Conservation (phyloP, 2,329 filamentous ascomycete genomes). For the Talaromyces sp. region DNA sequence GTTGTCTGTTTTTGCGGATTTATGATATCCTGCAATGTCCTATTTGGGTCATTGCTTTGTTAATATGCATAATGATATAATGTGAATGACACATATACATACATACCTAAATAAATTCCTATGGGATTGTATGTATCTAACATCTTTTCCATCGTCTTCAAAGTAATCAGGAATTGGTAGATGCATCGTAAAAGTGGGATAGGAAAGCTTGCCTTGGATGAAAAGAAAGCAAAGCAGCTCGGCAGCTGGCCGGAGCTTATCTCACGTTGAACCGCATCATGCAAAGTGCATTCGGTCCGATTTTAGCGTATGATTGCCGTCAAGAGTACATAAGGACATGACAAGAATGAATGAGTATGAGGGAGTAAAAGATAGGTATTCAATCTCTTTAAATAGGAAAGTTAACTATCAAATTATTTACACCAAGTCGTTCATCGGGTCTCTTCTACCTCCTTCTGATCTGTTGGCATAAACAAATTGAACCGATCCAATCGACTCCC, state of each 20-base stretch:
- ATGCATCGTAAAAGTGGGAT: background rate
- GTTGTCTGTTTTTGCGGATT: slow-evolving; percentile 1
- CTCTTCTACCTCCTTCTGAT: background rate
- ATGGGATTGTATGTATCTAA: background rate
- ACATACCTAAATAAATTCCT: background rate
- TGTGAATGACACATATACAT: slow-evolving; percentile 14
- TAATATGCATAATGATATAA: slow-evolving; percentile 19
- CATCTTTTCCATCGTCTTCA: background rate
- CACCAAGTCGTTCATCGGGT: background rate
- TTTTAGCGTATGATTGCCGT: background rate
- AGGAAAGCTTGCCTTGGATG: background rate
- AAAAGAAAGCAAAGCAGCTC: background rate
- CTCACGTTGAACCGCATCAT: background rate
- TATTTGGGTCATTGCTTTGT: slow-evolving; percentile 4
- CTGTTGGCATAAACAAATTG: background rate
- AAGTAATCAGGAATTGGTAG: background rate
- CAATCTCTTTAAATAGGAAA: background rate
- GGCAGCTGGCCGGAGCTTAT: background rate
- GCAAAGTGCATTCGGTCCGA: background rate
- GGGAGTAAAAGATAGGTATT: background rate
- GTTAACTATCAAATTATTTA: too few species aligned
- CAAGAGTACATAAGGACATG: background rate
- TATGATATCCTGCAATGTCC: slow-evolving; percentile 13
- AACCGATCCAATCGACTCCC: background rate
- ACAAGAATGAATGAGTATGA: background rate